Evolutionary conservation across 495 filamentous ascomycete species (phyloP).

Genomic region (Penicillium egyptiacum): DNA sequence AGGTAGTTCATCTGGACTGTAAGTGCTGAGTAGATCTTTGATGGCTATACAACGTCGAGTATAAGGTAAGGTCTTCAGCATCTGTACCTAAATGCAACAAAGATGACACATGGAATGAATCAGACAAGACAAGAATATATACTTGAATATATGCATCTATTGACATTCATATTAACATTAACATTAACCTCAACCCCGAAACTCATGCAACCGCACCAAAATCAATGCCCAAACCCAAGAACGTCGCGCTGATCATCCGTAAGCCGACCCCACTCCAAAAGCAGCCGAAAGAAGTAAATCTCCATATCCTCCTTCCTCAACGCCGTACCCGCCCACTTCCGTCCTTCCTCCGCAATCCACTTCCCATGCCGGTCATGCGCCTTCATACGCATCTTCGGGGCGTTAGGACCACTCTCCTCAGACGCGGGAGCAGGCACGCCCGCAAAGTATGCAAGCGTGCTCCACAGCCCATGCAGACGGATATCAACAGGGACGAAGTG

Average conservation of each 20-base stretch:
- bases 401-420: constrained; percentile 8
- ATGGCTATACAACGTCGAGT: not conserved
- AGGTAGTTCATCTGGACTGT: not conserved
- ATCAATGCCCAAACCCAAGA: constrained; percentile 46
- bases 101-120: not conserved
- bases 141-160: constrained; percentile 3
- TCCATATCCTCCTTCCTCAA: constrained; percentile 79
- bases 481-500: constrained; percentile 78
- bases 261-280: constrained; percentile 73
- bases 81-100: not conserved
- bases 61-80: not conserved
- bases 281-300: constrained; percentile 74
- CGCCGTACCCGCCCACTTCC: constrained; percentile 62
- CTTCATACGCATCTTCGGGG: constrained; percentile 26
- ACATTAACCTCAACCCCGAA: constrained; percentile 24
- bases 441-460: constrained; percentile 64
- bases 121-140: not conserved
- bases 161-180: constrained; percentile 9
- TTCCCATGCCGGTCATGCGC: constrained; percentile 50
- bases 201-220: constrained; percentile 32
- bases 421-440: constrained; percentile 30
- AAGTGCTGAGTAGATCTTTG: not conserved
- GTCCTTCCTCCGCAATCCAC: constrained; percentile 66
- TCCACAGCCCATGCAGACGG: constrained; percentile 63
- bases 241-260: constrained; percentile 62